Conservation (phyloP, 768 basidiomycete species). For the Tricholoma bakamatsutake region DNA sequence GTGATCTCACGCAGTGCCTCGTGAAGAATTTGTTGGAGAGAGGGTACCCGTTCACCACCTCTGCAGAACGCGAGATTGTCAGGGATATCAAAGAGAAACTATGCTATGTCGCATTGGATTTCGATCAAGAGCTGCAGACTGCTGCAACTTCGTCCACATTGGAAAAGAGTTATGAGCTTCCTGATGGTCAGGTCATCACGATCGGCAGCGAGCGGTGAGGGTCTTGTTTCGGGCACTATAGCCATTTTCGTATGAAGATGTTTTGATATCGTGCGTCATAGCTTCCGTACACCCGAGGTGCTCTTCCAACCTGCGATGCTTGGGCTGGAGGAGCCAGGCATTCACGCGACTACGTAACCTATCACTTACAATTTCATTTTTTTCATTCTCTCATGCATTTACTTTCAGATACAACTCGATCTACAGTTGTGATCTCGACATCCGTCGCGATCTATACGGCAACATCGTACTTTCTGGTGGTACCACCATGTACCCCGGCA, state of each 20-base stretch:
- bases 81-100: slow-evolving; percentile 98
- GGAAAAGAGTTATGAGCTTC: slow-evolving; percentile 90
- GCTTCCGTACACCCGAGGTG: slow-evolving; percentile 90
- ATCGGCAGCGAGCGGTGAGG: slow-evolving; percentile 89
- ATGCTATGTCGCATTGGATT: slow-evolving; percentile 92
- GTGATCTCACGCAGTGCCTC: slow-evolving; percentile 81
- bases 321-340: slow-evolving; percentile 84
- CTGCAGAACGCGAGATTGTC: slow-evolving; percentile 91
- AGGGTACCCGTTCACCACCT: slow-evolving; percentile 91
- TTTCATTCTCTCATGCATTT: neutral
- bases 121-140: slow-evolving; percentile 88
- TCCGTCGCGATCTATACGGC: slow-evolving; percentile 74
- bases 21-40: slow-evolving; percentile 86
- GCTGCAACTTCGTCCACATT: slow-evolving; percentile 84
- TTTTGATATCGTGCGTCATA: slow-evolving; percentile 40
- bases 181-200: slow-evolving; percentile 93
- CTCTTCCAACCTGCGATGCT: slow-evolving; percentile 91
- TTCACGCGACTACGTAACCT: slow-evolving; percentile 79
- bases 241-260: no score
- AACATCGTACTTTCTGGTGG: slow-evolving; percentile 87
- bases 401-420: slow-evolving; percentile 69
- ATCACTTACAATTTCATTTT: neutral
- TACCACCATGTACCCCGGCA: slow-evolving; percentile 95
- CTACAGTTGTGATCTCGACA: slow-evolving; percentile 82
- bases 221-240: no score